These are phyloP conservation scores for Mycena venus DNA, from an alignment of 768 basidiomycete genomes.

Conservation along the genomic window DNA sequence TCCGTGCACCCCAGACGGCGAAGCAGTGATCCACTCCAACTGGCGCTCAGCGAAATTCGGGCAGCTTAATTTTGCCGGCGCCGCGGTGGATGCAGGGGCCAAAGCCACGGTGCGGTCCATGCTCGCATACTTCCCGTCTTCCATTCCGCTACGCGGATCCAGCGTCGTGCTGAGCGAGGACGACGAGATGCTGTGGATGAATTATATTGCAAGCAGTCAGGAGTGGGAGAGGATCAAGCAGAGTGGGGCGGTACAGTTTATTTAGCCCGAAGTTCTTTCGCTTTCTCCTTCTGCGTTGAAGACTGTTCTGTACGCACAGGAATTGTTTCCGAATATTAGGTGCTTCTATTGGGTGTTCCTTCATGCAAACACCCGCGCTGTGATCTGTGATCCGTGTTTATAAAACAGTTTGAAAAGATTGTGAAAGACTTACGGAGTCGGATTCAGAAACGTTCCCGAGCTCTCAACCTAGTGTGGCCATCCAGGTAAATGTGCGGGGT, in stretches of 20 bases:
- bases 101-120: not conserved
- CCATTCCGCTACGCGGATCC: not conserved
- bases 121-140: not conserved
- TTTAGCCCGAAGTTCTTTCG: not conserved
- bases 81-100: not conserved
- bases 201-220: not conserved
- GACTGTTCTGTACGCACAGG: not conserved
- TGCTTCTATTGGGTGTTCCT: too few relatives aligned
- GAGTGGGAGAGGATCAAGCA: constrained; percentile 9
- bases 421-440: too few relatives aligned
- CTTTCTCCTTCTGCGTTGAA: not conserved
- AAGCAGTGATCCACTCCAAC: not conserved
- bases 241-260: not conserved
- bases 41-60: constrained; percentile 14
- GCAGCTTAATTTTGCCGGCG: constrained; percentile 13
- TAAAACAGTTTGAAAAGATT: too few relatives aligned
- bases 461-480: too few relatives aligned
- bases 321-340: too few relatives aligned
- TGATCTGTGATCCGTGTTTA: too few relatives aligned
- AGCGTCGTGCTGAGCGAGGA: not conserved
- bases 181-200: constrained; percentile 4
- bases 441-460: too few relatives aligned
- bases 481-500: too few relatives aligned
- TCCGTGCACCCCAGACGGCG: constrained; percentile 5
- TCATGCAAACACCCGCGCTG: too few relatives aligned